Evolutionary conservation across 108 stramenopile species (phyloP).

Genomic region (Epithemia pelagica): DNA sequence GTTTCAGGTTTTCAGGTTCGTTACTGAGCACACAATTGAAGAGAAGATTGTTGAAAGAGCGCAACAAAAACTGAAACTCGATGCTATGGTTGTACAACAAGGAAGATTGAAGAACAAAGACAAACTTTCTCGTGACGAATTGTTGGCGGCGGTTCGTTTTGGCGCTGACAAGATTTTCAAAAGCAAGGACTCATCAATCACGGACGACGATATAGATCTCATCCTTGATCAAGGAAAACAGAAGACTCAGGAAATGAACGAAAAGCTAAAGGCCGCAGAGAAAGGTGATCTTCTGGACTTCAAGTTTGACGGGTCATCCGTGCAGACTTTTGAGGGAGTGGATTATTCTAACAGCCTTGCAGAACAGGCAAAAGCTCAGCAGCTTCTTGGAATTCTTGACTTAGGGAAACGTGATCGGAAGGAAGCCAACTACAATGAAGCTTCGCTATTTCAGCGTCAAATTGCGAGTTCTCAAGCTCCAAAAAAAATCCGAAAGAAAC

Average conservation of each 20-base stretch:
- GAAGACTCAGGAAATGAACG: slow-evolving; percentile 89
- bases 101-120: slow-evolving; percentile 89
- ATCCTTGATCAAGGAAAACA: slow-evolving; percentile 79
- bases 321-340: slow-evolving; percentile 95
- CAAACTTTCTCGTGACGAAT: slow-evolving; percentile 77
- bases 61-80: slow-evolving; percentile 98
- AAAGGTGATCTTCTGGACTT: slow-evolving; percentile 96
- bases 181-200: slow-evolving; percentile 78
- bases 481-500: slow-evolving; percentile 42
- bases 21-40: slow-evolving; percentile 98
- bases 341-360: slow-evolving; percentile 73
- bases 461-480: slow-evolving; percentile 59
- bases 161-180: slow-evolving; percentile 98
- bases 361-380: slow-evolving; percentile 48
- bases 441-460: slow-evolving; percentile 75
- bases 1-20: slow-evolving; percentile 89
- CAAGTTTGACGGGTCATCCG: slow-evolving; percentile 85
- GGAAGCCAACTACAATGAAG: slow-evolving; percentile 82
- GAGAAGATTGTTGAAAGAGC: slow-evolving; percentile 99
- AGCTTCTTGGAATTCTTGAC: slow-evolving; percentile 79
- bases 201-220: slow-evolving; percentile 92
- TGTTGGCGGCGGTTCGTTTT: slow-evolving; percentile 88
- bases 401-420: slow-evolving; percentile 92
- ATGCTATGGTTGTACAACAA: slow-evolving; percentile 98
- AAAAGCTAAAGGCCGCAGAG: slow-evolving; percentile 90